These are phyloP conservation scores for Hapsidospora chrysogenum DNA, from an alignment of 495 filamentous ascomycete genomes.

Conservation along the genomic window DNA sequence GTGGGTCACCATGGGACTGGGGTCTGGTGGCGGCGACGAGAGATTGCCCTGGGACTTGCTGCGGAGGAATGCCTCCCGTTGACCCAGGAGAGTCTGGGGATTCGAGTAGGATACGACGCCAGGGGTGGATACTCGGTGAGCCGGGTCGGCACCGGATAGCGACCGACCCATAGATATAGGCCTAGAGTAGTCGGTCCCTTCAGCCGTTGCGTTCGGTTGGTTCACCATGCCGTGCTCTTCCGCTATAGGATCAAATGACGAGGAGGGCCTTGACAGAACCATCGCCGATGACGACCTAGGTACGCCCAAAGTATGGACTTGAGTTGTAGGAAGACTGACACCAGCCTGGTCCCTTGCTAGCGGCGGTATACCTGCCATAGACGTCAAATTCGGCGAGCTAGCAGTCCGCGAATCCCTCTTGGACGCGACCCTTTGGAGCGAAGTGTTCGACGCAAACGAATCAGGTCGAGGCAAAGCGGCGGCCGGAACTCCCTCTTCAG, in stretches of 20 bases:
- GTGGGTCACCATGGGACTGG: slow-evolving; percentile 3
- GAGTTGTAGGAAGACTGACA: too few relatives aligned
- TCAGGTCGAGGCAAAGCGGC: slow-evolving; percentile 17
- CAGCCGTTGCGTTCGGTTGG: not conserved
- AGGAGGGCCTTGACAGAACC: not conserved
- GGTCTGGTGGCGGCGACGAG: slow-evolving; percentile 9
- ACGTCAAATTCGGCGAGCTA: not conserved
- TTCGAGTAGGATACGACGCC: slow-evolving; percentile 24
- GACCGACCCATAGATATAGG: not conserved
- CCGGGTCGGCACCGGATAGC: slow-evolving; percentile 1
- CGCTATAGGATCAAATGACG: slow-evolving; percentile 1
- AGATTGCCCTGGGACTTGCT: slow-evolving; percentile 21
- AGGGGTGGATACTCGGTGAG: slow-evolving; percentile 47
- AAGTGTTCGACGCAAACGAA: slow-evolving; percentile 16
- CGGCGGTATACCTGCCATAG: not conserved
- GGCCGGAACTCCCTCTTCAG: slow-evolving; percentile 24
- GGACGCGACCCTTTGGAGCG: too few relatives aligned
- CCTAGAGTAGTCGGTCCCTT: not conserved
- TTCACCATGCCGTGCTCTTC: not conserved
- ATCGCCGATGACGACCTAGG: slow-evolving; percentile 5
- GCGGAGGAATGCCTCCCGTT: slow-evolving; percentile 42
- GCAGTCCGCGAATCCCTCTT: not conserved
- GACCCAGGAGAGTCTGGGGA: slow-evolving; percentile 40
- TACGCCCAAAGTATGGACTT: too few relatives aligned
- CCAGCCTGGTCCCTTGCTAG: too few relatives aligned